Base-by-base conservation (phyloP, 2,329 filamentous ascomycete genomes). In the Colletotrichum sidae region DNA sequence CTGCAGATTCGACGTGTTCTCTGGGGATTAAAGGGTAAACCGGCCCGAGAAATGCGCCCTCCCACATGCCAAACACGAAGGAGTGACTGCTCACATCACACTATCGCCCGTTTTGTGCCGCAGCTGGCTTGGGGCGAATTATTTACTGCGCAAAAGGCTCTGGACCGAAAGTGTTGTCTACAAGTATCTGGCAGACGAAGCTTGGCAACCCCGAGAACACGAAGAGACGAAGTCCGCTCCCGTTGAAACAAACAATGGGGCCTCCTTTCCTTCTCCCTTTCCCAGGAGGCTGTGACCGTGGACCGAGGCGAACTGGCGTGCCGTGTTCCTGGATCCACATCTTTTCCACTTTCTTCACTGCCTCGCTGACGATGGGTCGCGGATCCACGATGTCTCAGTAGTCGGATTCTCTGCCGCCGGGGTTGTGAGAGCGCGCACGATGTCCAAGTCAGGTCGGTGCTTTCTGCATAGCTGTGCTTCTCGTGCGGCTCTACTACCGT, bases 161-260 rank as follows among this genome's bases (percentile, higher is more conserved):
- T 25, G 25, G 4, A 25, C 25, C 4, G 25, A 25, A 25, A 4
- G 25, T 25, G 25, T 25, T 25, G 25, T 25, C 4, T 25, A 25
- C 25, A 25, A 25, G 1, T 25, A 5, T 25, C 25, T 25, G 37
- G 25, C 51, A 37, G 55, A 37, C 49, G 47, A 51, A 44, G 57
- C 62, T 65, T 65, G 62, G 57, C 62, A 42, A 46, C 25, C 38
- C 41, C 46, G 51, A 53, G 51, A 61, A 49, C 39, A 61, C 62
- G 52, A 53, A 56, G 57, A 52, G 58, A 62, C 46, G 51, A 65
- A 62, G 41, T 62, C 56, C 38, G 51, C 46, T 61, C 60, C 62
- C 41, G 41, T 62, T 52, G 57, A 65, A 65, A 65, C 62, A 56
- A 65, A 65, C 33, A 65, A 51, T 56, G 62, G 62, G 57, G 47